Conservation (phyloP, 2,329 filamentous ascomycete species). For the Xylariales sp. region DNA sequence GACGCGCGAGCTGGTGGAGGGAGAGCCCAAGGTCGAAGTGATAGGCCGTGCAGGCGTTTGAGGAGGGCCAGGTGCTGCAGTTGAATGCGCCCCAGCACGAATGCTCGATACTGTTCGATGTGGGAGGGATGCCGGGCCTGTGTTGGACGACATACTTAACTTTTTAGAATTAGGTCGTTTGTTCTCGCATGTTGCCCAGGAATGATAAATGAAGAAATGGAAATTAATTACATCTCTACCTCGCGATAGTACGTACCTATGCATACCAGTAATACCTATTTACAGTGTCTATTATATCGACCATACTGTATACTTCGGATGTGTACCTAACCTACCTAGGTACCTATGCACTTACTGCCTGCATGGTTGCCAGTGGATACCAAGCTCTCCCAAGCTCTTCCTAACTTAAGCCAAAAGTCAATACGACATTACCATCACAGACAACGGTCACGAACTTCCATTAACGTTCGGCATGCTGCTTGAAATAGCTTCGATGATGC, state of each 20-base stretch:
- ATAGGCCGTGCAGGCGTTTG: slow-evolving; percentile 68
- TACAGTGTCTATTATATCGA: no score
- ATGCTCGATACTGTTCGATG: slow-evolving; percentile 71
- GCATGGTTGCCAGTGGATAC: slow-evolving; percentile 49
- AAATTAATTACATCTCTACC: neutral
- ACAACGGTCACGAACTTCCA: slow-evolving; percentile 3
- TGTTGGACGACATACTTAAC: slow-evolving; percentile 57
- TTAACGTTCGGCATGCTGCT: neutral
- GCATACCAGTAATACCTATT: no score
- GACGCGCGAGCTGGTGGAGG: slow-evolving; percentile 70
- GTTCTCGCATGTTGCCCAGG: slow-evolving; percentile 27
- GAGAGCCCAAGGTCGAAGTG: slow-evolving; percentile 66
- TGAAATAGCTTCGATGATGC: slow-evolving; percentile 10
- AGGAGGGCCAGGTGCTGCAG: slow-evolving; percentile 56
- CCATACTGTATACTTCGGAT: no score
- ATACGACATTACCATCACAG: slow-evolving; percentile 41
- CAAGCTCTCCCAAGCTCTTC: slow-evolving; percentile 18
- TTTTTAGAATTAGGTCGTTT: slow-evolving; percentile 17
- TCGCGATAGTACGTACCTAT: no score
- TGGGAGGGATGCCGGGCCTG: slow-evolving; percentile 58
- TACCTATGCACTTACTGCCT: neutral
- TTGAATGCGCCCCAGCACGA: slow-evolving; percentile 55
- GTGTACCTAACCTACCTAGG: no score
- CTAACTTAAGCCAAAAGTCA: slow-evolving; percentile 42
- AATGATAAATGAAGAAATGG: neutral